Evolutionary conservation across 805 yeast species (phyloP).

Genomic region (Lachancea waltii): DNA sequence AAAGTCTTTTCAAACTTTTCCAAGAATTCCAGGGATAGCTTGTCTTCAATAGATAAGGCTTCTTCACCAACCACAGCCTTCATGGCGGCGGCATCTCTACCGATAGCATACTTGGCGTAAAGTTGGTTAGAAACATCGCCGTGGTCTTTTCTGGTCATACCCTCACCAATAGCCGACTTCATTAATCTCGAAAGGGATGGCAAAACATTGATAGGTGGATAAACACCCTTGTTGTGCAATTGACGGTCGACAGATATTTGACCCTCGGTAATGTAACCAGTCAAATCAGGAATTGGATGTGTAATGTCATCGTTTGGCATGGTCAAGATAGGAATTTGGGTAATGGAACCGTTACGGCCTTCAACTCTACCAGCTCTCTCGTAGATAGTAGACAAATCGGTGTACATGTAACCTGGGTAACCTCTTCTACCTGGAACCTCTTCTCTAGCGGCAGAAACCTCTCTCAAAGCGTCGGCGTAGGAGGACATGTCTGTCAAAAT

Average conservation of each 20-base stretch:
- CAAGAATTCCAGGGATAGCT: constrained; percentile 91
- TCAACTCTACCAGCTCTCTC: constrained; percentile 99
- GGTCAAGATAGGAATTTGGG: constrained; percentile 96
- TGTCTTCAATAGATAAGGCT: constrained; percentile 95
- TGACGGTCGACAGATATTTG: constrained; percentile 97
- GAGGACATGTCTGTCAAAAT: constrained; percentile 99
- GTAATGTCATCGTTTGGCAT: constrained; percentile 99
- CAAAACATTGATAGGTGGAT: constrained; percentile 97
- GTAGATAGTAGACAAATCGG: constrained; percentile 97
- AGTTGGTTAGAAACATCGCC: constrained; percentile 99
- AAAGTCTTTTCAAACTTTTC: constrained; percentile 97
- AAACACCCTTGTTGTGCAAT: constrained; percentile 90
- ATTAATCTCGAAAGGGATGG: constrained; percentile 96
- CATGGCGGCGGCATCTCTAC: constrained; percentile 99
- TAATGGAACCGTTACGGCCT: constrained; percentile 98
- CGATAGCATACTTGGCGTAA: constrained; percentile 98
- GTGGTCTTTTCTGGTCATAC: constrained; percentile 99
- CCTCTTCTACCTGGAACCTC: constrained; percentile 99
- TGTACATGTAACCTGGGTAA: constrained; percentile 99
- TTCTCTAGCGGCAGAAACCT: constrained; percentile 99
- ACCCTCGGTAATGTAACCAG: constrained; percentile 99
- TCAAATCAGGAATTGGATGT: constrained; percentile 99
- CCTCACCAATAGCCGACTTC: constrained; percentile 99
- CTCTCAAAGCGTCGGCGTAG: constrained; percentile 99
- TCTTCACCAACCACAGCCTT: constrained; percentile 99